phyloP scores from a whole-genome alignment of 1,139 yeast genomes.

The Candida sanyaensis region DNA sequence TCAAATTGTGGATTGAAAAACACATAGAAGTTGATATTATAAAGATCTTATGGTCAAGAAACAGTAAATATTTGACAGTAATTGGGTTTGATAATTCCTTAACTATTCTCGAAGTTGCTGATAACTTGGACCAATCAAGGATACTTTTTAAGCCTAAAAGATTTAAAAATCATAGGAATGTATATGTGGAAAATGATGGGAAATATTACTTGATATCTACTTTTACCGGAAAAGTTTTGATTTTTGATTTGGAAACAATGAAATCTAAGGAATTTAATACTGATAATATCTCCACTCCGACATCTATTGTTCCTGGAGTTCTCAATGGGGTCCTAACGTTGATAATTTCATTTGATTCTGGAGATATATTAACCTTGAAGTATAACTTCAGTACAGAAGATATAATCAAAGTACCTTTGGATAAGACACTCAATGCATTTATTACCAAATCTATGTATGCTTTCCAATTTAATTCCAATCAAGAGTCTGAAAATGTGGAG shows the following conservation, averaged over 20 bases:
- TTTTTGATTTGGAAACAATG: slow-evolving; percentile 7
- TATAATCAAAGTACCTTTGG: slow-evolving; percentile 16
- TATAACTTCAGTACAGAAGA: slow-evolving; percentile 9
- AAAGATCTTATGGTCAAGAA: slow-evolving; percentile 16
- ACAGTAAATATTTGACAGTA: slow-evolving; percentile 4
- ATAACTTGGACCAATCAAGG: slow-evolving; percentile 3
- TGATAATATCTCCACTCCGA: slow-evolving; percentile 8
- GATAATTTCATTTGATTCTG: slow-evolving; percentile 29
- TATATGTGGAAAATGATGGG: slow-evolving; percentile 2
- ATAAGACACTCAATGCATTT: slow-evolving; percentile 17
- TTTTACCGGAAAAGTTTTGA: slow-evolving; percentile 12
- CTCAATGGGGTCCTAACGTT: slow-evolving; percentile 7
- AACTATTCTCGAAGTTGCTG: not conserved
- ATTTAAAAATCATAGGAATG: slow-evolving; percentile 8
- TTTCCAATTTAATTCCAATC: slow-evolving; percentile 29
- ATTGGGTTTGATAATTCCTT: slow-evolving; percentile 12
- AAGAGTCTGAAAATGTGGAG: slow-evolving; percentile 20
- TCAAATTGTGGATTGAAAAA: slow-evolving; percentile 3
- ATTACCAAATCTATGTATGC: slow-evolving; percentile 24
- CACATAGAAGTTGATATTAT: slow-evolving; percentile 2
- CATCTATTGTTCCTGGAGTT: slow-evolving; percentile 13
- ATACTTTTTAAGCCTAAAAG: slow-evolving; percentile 5
- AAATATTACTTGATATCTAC: slow-evolving; percentile 6
- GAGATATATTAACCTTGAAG: slow-evolving; percentile 24
- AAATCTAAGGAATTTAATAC: slow-evolving; percentile 4